Conservation (phyloP, 148 eudicot species). For the Heliosperma pusillum region DNA sequence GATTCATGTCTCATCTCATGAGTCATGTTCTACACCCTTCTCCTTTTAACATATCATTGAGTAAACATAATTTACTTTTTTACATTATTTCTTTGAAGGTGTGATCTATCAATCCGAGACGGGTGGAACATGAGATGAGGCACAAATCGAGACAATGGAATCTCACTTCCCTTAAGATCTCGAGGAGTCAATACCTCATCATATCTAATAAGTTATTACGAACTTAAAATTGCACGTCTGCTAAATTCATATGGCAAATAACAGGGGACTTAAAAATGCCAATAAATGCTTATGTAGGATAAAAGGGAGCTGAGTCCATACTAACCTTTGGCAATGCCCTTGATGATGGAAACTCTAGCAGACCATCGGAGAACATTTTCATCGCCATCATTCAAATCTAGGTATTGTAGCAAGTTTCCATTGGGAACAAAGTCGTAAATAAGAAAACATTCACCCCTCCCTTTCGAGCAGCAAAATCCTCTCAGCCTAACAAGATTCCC, state of each 20-base stretch:
- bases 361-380: slow-evolving; percentile 67
- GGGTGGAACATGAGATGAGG: background rate
- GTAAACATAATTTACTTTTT: background rate
- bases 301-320: slow-evolving; percentile 1
- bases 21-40: background rate
- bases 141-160: background rate
- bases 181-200: background rate
- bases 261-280: background rate
- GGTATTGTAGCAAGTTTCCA: slow-evolving; percentile 67
- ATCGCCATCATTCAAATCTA: slow-evolving; percentile 49
- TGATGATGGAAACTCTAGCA: slow-evolving; percentile 63
- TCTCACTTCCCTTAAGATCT: background rate
- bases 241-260: background rate
- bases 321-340: slow-evolving; percentile 88
- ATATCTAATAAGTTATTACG: background rate
- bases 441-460: slow-evolving; percentile 87
- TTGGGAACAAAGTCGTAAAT: slow-evolving; percentile 75
- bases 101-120: background rate
- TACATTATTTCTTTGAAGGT: background rate
- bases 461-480: slow-evolving; percentile 91
- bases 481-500: slow-evolving; percentile 65
- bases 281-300: background rate
- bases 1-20: background rate
- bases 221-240: background rate
- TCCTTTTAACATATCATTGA: too few species aligned